These are phyloP conservation scores for Lepidium africanum DNA, from an alignment of 345 rosid species.

Conservation along the genomic window DNA sequence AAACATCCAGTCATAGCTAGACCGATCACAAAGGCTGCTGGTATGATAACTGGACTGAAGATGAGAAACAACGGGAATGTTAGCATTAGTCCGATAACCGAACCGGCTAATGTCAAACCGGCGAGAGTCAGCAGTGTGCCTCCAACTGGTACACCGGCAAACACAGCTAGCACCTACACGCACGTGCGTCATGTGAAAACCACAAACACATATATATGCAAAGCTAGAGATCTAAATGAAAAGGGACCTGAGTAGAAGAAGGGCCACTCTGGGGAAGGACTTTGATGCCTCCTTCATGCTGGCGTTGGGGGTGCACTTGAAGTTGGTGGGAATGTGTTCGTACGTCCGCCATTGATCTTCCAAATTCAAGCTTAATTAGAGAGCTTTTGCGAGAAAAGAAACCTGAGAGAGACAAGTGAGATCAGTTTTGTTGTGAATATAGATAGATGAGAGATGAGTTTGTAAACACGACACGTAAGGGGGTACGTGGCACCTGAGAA, in stretches of 20 bases:
- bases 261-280: conserved; percentile 36
- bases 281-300: conserved; percentile 33
- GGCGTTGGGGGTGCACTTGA: conserved; percentile 53
- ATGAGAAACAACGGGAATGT: conserved; percentile 58
- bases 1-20: conserved; percentile 55
- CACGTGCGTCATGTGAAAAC: not conserved
- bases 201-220: not conserved
- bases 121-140: conserved; percentile 60
- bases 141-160: conserved; percentile 45
- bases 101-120: conserved; percentile 56
- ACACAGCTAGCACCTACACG: conserved; percentile 44
- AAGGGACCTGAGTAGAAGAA: conserved; percentile 33
- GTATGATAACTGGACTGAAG: conserved; percentile 75
- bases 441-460: conserved; percentile 7
- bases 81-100: conserved; percentile 50
- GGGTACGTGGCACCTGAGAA: conserved; percentile 41
- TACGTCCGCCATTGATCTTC: conserved; percentile 40
- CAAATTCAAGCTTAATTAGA: not conserved
- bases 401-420: not conserved
- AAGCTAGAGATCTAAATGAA: not conserved
- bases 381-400: not conserved
- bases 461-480: conserved; percentile 29
- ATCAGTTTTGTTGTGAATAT: conserved; percentile 2
- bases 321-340: conserved; percentile 51
- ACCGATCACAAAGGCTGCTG: conserved; percentile 50